phyloP scores from a whole-genome alignment of 768 basidiomycete species.

The Xerocomellus dryophilus region DNA sequence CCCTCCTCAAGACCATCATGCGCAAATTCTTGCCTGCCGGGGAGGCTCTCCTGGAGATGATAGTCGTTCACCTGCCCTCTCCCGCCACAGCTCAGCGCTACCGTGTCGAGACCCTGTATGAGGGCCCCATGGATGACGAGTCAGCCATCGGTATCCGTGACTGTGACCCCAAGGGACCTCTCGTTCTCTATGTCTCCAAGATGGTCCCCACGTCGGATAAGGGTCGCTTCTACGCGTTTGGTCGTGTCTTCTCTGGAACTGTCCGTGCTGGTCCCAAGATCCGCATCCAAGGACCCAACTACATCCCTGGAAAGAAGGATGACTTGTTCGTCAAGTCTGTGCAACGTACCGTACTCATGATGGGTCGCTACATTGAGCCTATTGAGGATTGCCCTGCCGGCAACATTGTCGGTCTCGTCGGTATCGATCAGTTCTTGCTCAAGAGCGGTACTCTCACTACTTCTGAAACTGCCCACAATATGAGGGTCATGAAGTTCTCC shows the following conservation, averaged over 20 bases:
- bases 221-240: constrained; percentile 99
- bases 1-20: constrained; percentile 96
- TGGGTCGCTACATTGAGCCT: constrained; percentile 98
- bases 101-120: constrained; percentile 99
- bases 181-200: constrained; percentile 98
- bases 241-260: constrained; percentile 99
- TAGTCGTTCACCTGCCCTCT: constrained; percentile 98
- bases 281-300: constrained; percentile 99
- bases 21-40: constrained; percentile 99
- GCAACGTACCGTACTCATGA: constrained; percentile 99
- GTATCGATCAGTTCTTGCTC: constrained; percentile 99
- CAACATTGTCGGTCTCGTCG: constrained; percentile 98
- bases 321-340: constrained; percentile 97
- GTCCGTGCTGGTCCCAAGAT: constrained; percentile 97
- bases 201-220: constrained; percentile 99
- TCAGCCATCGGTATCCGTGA: constrained; percentile 98
- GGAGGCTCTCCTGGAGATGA: constrained; percentile 99
- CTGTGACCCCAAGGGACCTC: constrained; percentile 93
- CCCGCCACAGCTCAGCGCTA: constrained; percentile 96
- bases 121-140: constrained; percentile 99
- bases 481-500: constrained; percentile 99
- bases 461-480: constrained; percentile 99
- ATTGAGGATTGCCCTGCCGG: constrained; percentile 99
- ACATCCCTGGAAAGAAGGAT: constrained; percentile 96
- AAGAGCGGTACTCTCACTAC: constrained; percentile 98